A percentile compares a stretch with the other conserved stretches of the same genome.
Evolutionary conservation across 1,284 basidiomycete genomes (phyloP).

Genomic region (Malassezia psittaci): DNA sequence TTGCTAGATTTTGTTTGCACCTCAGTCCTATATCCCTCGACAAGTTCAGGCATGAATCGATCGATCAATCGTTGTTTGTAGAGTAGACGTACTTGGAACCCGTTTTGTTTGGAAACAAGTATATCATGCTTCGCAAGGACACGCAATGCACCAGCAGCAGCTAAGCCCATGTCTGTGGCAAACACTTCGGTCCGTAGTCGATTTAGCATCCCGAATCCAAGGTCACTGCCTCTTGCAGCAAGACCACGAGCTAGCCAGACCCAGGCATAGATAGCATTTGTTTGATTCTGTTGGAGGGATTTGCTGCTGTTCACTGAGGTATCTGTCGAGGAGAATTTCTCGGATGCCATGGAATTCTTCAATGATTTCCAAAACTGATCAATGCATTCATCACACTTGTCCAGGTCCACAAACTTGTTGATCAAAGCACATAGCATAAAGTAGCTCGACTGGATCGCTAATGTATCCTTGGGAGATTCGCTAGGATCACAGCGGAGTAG

Average conservation of each 20-base stretch:
- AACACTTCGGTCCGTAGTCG: slow-evolving; percentile 25
- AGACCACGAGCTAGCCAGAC: slow-evolving; percentile 31
- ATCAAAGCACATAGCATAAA: slow-evolving; percentile 16
- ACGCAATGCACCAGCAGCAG: slow-evolving; percentile 19
- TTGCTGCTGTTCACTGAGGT: too few species aligned
- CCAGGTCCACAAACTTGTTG: slow-evolving; percentile 31
- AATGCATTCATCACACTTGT: slow-evolving; percentile 12
- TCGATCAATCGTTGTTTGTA: slow-evolving; percentile 76
- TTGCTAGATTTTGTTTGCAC: not conserved
- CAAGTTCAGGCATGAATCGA: slow-evolving; percentile 62
- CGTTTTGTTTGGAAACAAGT: slow-evolving; percentile 19
- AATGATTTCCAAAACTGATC: slow-evolving; percentile 27
- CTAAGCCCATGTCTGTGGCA: slow-evolving; percentile 4
- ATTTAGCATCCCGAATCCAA: slow-evolving; percentile 28
- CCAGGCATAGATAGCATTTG: slow-evolving; percentile 26
- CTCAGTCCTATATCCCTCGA: slow-evolving; percentile 47
- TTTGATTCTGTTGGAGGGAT: not conserved
- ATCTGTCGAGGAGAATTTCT: not conserved
- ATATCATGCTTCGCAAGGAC: slow-evolving; percentile 16
- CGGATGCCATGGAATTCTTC: not conserved
- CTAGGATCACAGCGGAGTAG: not conserved
- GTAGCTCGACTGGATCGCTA: not conserved
- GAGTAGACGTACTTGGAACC: slow-evolving; percentile 29
- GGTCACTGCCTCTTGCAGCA: slow-evolving; percentile 22
- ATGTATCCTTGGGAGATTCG: not conserved